Conservation (phyloP, 208 protist genomes). For the Crithidia sp. region DNA sequence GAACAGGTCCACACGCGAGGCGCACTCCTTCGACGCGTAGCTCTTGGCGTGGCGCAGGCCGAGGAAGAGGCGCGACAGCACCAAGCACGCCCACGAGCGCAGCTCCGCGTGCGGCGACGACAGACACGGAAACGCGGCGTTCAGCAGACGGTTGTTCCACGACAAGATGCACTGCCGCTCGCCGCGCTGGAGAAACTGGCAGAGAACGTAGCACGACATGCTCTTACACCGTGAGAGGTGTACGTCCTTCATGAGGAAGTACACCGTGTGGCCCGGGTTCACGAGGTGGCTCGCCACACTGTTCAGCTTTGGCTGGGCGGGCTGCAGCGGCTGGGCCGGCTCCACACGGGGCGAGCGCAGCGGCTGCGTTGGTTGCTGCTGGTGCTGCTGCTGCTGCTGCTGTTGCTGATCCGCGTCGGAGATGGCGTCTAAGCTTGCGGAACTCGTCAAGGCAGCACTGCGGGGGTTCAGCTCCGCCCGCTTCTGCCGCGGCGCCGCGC, state of each 20-base stretch:
- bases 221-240: conserved; percentile 80
- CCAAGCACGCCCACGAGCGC: conserved; percentile 85
- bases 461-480: conserved; percentile 23
- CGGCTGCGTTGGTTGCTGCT: conserved; percentile 21
- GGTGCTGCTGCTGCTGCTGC: conserved; percentile 7
- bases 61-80: conserved; percentile 73
- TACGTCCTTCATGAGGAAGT: conserved; percentile 74
- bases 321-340: conserved; percentile 12
- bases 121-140: conserved; percentile 73
- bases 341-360: conserved; percentile 1
- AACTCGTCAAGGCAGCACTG: conserved; percentile 19
- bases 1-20: conserved; percentile 72
- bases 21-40: conserved; percentile 78
- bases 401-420: not conserved
- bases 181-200: conserved; percentile 71
- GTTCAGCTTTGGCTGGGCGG: conserved; percentile 13
- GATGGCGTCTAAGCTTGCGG: conserved; percentile 28
- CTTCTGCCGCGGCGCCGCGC: conserved; percentile 24
- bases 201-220: conserved; percentile 95
- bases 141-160: conserved; percentile 87
- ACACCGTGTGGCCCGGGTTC: conserved; percentile 41
- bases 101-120: conserved; percentile 71
- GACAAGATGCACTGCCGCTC: conserved; percentile 68
- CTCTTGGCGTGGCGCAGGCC: conserved; percentile 77
- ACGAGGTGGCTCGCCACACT: conserved; percentile 26